Base-by-base conservation (phyloP, 2,329 filamentous ascomycete species). In the Rhexocercosporidium sp. region DNA sequence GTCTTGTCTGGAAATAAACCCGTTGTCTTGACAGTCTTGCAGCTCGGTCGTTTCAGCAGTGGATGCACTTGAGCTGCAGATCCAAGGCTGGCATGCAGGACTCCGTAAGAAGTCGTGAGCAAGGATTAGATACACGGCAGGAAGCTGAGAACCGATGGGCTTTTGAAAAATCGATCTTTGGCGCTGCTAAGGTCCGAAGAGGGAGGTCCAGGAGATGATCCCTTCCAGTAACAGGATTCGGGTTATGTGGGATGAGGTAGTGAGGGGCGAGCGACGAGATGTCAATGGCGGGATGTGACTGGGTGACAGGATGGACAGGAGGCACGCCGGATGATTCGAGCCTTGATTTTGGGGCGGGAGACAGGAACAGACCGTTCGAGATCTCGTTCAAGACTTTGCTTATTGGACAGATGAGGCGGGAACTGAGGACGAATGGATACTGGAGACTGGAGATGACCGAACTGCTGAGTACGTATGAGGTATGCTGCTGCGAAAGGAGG, bases 181-280 rank as follows among this genome's bases (percentile, higher is more conserved):
- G 41, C 18, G 16, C 60, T 44, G 29, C 9, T n/a, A 41, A 3
- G 8, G 31, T 57, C 54, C 54, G 20, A 41, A 41, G 34, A 31
- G 16, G 46, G 14, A 18, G n/a, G 53, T 29, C 20, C 14, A 39
- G 25, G 37, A 34, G 60, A 47, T 18, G 65, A 67, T 67, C 65
- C n/a, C 22, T 53, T 47, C 65, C 44, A 53, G 9, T 20, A 47
- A n/a, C 37, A 31, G 22, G 20, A 46, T 31, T 59, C 31, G 54
- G 39, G 25, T 46, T 14, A 56, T 66, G 65, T 60, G 18, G 34
- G 54, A 64, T 67, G 65, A 67, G 65, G 61, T 67, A 64, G 31
- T 39, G 53, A 51, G 29, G 54, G n/a, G 39, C 44, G 18, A 12
- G 37, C 37, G 31, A 22, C 31, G n/a, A n/a, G 51, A 34, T 56